A percentile compares a stretch with the other conserved stretches of the same genome.
phyloP scores from a whole-genome alignment of 176 grass and related monocot species.

The Lolium perenne region DNA sequence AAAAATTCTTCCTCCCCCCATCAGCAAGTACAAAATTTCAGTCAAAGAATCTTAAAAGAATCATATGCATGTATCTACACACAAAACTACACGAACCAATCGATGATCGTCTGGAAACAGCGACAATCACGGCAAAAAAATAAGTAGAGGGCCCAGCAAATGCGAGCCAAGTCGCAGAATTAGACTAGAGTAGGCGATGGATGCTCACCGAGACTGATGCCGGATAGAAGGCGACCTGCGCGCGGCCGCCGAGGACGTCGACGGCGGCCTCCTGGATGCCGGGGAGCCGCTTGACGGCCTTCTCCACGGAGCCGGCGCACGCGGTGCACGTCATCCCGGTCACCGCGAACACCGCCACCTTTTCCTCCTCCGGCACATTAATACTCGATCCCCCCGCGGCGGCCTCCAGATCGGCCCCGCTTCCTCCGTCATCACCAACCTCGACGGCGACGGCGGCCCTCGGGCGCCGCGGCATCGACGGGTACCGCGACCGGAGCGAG shows the following conservation, averaged over 20 bases:
- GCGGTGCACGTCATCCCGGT: constrained; percentile 86
- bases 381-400: neutral
- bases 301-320: constrained; percentile 92
- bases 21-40: too few relatives aligned
- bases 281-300: constrained; percentile 87
- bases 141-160: neutral
- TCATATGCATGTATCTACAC: too few relatives aligned
- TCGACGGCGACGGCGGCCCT: constrained; percentile 4
- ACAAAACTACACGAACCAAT: too few relatives aligned
- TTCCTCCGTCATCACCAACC: constrained; percentile 16
- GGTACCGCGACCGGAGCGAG: constrained; percentile 64
- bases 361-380: constrained; percentile 39
- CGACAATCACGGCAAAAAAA: too few relatives aligned
- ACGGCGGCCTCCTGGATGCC: constrained; percentile 89
- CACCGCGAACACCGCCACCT: constrained; percentile 69
- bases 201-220: constrained; percentile 74
- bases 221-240: constrained; percentile 80
- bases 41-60: too few relatives aligned
- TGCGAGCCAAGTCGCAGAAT: neutral
- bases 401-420: constrained; percentile 54
- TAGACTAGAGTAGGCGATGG: neutral
- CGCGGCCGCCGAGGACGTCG: constrained; percentile 78
- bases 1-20: too few relatives aligned
- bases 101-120: too few relatives aligned
- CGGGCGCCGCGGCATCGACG: constrained; percentile 77